Evolutionary conservation across 345 rosid genomes (phyloP).

Genomic region (Brassica cretica): DNA sequence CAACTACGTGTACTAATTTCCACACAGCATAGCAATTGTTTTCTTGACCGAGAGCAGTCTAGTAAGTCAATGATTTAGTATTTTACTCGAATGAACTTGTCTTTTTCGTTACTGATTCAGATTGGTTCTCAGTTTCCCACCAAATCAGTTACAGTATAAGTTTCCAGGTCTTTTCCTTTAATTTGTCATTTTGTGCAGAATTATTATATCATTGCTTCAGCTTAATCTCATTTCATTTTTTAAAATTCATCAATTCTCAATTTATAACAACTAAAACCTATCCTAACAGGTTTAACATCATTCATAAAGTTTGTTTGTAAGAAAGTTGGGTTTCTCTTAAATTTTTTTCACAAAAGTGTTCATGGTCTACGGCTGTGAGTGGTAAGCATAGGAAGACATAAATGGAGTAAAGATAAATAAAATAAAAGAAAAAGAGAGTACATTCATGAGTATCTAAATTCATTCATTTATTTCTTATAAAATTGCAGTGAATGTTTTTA

Average conservation of each 20-base stretch:
- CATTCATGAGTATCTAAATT: no score
- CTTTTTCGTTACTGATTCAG: background rate
- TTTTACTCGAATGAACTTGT: constrained; percentile 13
- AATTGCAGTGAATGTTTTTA: no score
- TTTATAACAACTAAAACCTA: background rate
- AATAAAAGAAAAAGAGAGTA: no score
- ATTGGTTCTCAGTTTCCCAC: background rate
- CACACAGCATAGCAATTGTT: background rate
- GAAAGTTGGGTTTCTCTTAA: background rate
- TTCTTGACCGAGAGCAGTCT: constrained; percentile 2
- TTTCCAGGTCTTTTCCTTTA: background rate
- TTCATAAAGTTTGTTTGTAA: background rate
- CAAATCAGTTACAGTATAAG: background rate
- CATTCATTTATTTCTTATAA: no score
- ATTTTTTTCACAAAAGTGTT: no score
- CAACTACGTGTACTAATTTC: background rate
- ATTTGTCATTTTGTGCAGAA: background rate
- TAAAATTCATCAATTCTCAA: background rate
- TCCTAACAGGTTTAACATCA: background rate
- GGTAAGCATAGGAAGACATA: no score
- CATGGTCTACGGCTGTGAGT: no score
- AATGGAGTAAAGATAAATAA: no score
- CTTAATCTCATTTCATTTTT: background rate
- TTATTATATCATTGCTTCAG: background rate
- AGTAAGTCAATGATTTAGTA: background rate